Evolutionary conservation across 208 protist species (phyloP).

Genomic region (Acanthamoeba castellanii): DNA sequence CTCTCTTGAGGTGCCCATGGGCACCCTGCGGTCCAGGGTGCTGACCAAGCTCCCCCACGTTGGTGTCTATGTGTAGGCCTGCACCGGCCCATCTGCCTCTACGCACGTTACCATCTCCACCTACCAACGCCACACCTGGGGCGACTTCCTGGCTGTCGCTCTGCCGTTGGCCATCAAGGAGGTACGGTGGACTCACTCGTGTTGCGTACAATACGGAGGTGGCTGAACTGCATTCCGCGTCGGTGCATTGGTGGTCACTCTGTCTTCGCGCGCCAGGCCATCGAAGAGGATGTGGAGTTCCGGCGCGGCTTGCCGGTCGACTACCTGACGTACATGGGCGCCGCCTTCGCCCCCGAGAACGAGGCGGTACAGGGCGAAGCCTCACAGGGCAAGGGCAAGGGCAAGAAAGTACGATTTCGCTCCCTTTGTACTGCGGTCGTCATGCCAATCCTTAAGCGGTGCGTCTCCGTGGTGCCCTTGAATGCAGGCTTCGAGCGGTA

Average conservation of each 20-base stretch:
- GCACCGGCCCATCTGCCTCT: conserved; percentile 86
- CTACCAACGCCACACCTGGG: conserved; percentile 89
- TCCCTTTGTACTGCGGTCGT: background rate
- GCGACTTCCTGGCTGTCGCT: conserved; percentile 82
- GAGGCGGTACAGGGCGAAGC: background rate
- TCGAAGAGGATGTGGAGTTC: conserved; percentile 85
- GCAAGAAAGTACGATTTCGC: background rate
- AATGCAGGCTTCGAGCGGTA: no score
- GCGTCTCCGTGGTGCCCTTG: background rate
- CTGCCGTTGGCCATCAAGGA: conserved; percentile 79
- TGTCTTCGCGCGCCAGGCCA: background rate
- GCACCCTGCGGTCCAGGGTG: no score
- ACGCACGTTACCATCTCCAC: conserved; percentile 95
- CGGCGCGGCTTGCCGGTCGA: conserved; percentile 74
- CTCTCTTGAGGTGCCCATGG: no score
- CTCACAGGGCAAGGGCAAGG: background rate
- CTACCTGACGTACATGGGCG: conserved; percentile 62
- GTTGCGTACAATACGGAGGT: background rate
- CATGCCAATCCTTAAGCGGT: background rate
- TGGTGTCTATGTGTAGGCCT: conserved; percentile 1
- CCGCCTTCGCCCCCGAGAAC: background rate
- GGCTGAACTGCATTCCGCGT: background rate
- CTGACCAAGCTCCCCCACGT: background rate
- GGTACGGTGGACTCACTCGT: background rate
- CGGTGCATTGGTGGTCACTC: background rate